These are phyloP conservation scores for Lachancea kluyveri DNA, from an alignment of 805 yeast genomes.

Conservation along the genomic window DNA sequence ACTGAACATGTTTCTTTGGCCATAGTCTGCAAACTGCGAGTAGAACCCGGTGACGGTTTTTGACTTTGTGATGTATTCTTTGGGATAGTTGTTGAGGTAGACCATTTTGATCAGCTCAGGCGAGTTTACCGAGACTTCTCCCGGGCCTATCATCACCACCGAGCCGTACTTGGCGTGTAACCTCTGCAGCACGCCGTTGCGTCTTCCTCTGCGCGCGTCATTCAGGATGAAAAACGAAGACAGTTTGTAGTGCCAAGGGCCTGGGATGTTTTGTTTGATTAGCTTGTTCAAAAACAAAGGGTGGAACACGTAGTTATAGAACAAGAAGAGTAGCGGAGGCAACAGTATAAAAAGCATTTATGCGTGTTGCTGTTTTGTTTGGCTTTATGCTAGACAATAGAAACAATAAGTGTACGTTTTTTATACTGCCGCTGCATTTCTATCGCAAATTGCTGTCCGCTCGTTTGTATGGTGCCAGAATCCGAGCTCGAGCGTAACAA, in stretches of 20 bases:
- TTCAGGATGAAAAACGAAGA: conserved; percentile 37
- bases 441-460: no score
- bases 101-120: conserved; percentile 45
- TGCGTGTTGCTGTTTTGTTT: no score
- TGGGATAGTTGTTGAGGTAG: conserved; percentile 53
- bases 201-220: conserved; percentile 40
- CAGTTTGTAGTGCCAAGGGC: conserved; percentile 49
- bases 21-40: conserved; percentile 52
- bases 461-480: no score
- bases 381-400: no score
- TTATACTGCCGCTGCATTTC: no score
- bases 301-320: conserved; percentile 34
- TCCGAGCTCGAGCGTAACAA: no score
- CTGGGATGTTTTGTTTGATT: conserved; percentile 40
- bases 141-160: conserved; percentile 55
- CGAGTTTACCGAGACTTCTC: conserved; percentile 54
- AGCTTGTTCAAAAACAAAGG: conserved; percentile 48
- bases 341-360: conserved; percentile 1
- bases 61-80: conserved; percentile 12
- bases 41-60: conserved; percentile 39
- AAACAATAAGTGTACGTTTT: no score
- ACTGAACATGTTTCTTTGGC: conserved; percentile 54
- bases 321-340: conserved; percentile 1
- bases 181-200: conserved; percentile 42
- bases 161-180: conserved; percentile 56